phyloP scores from a whole-genome alignment of 176 grass and related monocot genomes.

The Aechmea fasciata region DNA sequence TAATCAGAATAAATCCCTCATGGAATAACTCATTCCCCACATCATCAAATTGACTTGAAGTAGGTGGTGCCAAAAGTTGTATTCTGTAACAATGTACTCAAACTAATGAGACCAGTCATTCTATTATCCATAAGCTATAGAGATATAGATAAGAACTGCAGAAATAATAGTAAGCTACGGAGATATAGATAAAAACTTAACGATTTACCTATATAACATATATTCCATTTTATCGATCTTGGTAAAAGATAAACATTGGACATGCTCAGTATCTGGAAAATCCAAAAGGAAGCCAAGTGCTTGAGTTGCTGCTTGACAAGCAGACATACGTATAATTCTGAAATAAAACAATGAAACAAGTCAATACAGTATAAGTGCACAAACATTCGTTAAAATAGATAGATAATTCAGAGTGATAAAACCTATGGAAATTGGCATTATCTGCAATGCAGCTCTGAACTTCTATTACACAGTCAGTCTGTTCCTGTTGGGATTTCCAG shows the following conservation, averaged over 20 bases:
- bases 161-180: background rate
- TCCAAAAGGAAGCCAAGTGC: constrained; percentile 47
- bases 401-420: constrained; percentile 10
- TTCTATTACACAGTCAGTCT: constrained; percentile 71
- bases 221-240: constrained; percentile 58
- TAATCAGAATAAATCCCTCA: constrained; percentile 68
- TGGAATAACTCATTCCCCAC: constrained; percentile 32
- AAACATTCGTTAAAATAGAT: background rate
- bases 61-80: constrained; percentile 54
- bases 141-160: background rate
- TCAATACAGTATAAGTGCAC: constrained; percentile 15
- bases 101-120: background rate
- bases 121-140: background rate
- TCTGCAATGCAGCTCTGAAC: constrained; percentile 53
- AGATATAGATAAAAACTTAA: background rate
- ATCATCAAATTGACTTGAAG: constrained; percentile 45
- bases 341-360: constrained; percentile 19
- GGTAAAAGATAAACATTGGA: constrained; percentile 22
- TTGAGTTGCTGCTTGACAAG: constrained; percentile 35
- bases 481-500: constrained; percentile 35
- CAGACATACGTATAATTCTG: constrained; percentile 48
- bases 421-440: constrained; percentile 85
- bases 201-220: constrained; percentile 69
- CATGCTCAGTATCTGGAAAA: constrained; percentile 20
- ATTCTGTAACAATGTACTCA: constrained; percentile 35